Evolutionary conservation across 2,329 filamentous ascomycete species (phyloP).

Genomic region (Cladosporium cucumerinum): DNA sequence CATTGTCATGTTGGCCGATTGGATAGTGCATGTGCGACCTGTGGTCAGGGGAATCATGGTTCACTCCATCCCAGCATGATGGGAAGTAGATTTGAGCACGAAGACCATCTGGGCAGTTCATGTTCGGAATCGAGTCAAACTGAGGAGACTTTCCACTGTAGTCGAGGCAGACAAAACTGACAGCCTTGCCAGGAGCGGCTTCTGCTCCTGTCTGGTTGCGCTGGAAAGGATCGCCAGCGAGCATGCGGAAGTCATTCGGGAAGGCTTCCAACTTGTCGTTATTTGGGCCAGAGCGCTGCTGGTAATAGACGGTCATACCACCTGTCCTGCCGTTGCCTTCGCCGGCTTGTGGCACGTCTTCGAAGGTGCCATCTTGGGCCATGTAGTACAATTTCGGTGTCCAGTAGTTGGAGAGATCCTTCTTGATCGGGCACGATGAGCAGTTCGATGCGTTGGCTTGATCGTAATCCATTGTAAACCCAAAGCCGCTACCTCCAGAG

Average conservation of each 20-base stretch:
- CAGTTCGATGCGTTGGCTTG: constrained; percentile 61
- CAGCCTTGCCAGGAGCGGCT: constrained; percentile 46
- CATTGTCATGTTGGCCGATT: constrained; percentile 42
- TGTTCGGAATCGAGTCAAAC: constrained; percentile 63
- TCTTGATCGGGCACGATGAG: constrained; percentile 61
- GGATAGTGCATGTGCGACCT: constrained; percentile 65
- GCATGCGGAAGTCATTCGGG: constrained; percentile 67
- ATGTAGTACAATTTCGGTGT: constrained; percentile 68
- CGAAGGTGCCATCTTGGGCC: constrained; percentile 57
- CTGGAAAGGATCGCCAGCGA: constrained; percentile 61
- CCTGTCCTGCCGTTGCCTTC: constrained; percentile 42
- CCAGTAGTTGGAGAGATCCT: constrained; percentile 76
- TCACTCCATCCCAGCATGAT: constrained; percentile 66
- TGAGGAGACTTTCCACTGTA: constrained; percentile 45
- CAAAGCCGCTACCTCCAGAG: constrained; percentile 67
- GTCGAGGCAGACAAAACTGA: constrained; percentile 56
- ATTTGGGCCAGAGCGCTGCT: constrained; percentile 47
- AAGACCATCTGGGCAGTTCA: constrained; percentile 62
- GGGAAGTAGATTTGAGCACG: constrained; percentile 69
- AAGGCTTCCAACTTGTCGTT: constrained; percentile 67
- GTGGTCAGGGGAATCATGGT: constrained; percentile 51
- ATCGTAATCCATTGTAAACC: constrained; percentile 58
- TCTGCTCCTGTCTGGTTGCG: constrained; percentile 57
- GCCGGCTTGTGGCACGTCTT: constrained; percentile 56
- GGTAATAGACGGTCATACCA: constrained; percentile 76